Evolutionary conservation across 2,329 filamentous ascomycete species (phyloP).

Genomic region (Apiospora phragmitis): DNA sequence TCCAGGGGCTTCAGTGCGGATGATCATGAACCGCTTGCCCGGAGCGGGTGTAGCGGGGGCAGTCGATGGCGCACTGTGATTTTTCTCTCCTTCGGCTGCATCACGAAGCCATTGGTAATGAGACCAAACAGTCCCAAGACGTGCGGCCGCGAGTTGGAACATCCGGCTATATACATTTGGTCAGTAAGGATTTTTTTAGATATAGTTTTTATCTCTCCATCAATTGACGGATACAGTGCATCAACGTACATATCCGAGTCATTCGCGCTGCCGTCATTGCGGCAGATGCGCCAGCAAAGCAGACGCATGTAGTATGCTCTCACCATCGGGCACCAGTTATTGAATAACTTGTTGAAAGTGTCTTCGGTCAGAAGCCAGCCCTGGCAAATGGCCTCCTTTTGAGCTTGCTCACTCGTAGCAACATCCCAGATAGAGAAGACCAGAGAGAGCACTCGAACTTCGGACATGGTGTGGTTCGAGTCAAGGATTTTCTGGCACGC

Average conservation of each 20-base stretch:
- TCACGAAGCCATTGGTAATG: constrained; percentile 77
- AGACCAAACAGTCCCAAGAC: constrained; percentile 73
- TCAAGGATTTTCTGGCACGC: constrained; percentile 78
- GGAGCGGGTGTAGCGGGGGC: constrained; percentile 83
- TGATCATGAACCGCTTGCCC: constrained; percentile 83
- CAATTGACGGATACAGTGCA: not conserved
- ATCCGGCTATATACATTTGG: constrained; percentile 56
- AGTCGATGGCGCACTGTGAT: constrained; percentile 67
- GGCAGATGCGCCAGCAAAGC: constrained; percentile 84
- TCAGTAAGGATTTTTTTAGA: constrained; percentile 22
- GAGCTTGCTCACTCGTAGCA: constrained; percentile 62
- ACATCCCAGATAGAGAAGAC: constrained; percentile 79
- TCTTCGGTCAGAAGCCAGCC: constrained; percentile 74
- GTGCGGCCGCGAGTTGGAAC: constrained; percentile 64
- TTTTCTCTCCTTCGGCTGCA: constrained; percentile 57
- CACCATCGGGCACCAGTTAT: constrained; percentile 95
- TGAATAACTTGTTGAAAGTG: constrained; percentile 80
- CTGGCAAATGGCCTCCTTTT: constrained; percentile 70
- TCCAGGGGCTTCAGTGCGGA: constrained; percentile 68
- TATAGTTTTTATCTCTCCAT: not conserved
- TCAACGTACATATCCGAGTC: constrained; percentile 67
- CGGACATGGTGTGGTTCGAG: constrained; percentile 86
- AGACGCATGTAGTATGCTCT: constrained; percentile 90
- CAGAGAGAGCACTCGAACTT: constrained; percentile 81
- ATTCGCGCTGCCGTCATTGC: constrained; percentile 68